phyloP scores from a whole-genome alignment of 2,329 filamentous ascomycete species.

The Moelleriella libera region DNA sequence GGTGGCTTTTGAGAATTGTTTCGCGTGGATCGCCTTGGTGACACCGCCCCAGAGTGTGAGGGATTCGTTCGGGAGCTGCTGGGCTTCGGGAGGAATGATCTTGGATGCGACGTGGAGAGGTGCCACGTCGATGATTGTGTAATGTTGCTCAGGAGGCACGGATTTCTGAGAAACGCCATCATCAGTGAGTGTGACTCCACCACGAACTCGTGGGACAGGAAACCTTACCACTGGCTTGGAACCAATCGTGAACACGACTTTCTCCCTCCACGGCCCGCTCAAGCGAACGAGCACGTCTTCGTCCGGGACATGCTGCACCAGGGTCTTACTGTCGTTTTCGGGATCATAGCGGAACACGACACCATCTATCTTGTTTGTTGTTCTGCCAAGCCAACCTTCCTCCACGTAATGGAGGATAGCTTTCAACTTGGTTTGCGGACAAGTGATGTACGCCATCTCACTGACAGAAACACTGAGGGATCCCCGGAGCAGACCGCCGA shows the following conservation, averaged over 20 bases:
- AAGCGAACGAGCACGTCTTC: constrained; percentile 72
- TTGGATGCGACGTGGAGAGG: constrained; percentile 73
- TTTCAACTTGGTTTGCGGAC: constrained; percentile 81
- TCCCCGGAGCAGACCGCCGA: constrained; percentile 77
- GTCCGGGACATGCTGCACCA: constrained; percentile 75
- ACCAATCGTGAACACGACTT: constrained; percentile 45
- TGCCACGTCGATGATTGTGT: constrained; percentile 74
- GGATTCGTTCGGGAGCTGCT: constrained; percentile 81
- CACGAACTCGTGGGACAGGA: constrained; percentile 1
- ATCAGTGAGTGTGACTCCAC: background rate
- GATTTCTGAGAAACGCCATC: constrained; percentile 14
- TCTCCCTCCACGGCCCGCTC: constrained; percentile 75
- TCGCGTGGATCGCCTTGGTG: constrained; percentile 69
- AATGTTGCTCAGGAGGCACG: constrained; percentile 43
- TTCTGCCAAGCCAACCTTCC: constrained; percentile 84
- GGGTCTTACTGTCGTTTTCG: constrained; percentile 64
- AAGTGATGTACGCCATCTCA: constrained; percentile 78
- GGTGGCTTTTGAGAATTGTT: constrained; percentile 76
- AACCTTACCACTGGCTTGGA: constrained; percentile 44
- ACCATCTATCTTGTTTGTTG: constrained; percentile 83
- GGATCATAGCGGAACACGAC: constrained; percentile 85
- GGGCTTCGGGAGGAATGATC: constrained; percentile 57
- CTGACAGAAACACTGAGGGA: constrained; percentile 83
- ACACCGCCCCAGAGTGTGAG: constrained; percentile 78
- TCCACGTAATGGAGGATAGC: constrained; percentile 86